Base-by-base conservation (phyloP, 345 rosid genomes). In the Linum lewisii region DNA sequence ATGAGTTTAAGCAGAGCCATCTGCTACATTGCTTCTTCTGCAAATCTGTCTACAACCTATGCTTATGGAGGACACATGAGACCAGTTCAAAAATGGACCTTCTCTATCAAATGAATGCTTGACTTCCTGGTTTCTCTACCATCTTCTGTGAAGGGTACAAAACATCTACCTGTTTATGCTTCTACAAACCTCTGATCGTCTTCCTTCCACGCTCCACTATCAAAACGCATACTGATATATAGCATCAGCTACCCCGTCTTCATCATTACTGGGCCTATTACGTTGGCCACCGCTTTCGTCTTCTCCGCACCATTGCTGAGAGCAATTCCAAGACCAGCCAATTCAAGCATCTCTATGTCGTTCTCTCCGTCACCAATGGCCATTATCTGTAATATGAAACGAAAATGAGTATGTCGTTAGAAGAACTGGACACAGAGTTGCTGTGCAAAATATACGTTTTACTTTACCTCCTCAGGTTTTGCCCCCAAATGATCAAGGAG, bases 351-450 rank as follows among this genome's bases (percentile, higher is more conserved):
- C 80, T 89, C 92, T 5, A 76, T 61, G 57, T 93, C 97, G 24
- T 89, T 90, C 74, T 94, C 99, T 18, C 97, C 99, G 62, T 85
- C 99, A 14, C 97, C 96, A 42, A 94, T 82, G 11, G 96, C 97
- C 96, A 93, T 84, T 64, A 90, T 73, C 99, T 90, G 79, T n/a
- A 54, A 66, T 8, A 66, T 7, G 47, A 42, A 8, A 42, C 3
- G 47, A 42, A 8, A 42, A 42, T 42, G 1, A 42, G 18, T 42
- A 16, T 3, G 9, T 42, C 15, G 18, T 3, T 3, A 42, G 14
- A 0, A 38, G 13, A 42, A 16, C 47, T 42, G 18, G 47, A 42
- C 34, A 3, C 34, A 42, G 47, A 4, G 15, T 16, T 42, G 15
- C 16, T 2, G 15, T 42, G 15, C 16, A 16, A 42, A 42, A 29